Conservation (phyloP, 441 rosid genomes). For the Gossypium davidsonii region DNA sequence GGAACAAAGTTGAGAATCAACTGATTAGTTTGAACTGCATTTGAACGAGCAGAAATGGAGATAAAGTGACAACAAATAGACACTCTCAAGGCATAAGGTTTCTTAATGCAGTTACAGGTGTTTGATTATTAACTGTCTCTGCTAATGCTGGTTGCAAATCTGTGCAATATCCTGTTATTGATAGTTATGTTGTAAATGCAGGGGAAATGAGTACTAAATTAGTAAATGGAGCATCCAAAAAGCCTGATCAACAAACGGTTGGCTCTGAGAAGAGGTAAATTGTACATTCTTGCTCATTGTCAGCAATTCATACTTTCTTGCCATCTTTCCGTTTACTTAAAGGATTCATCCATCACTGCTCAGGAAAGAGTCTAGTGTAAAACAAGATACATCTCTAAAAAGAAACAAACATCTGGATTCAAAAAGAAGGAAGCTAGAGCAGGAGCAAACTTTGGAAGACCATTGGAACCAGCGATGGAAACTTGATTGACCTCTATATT, state of each 20-base stretch:
- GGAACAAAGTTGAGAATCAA: neutral
- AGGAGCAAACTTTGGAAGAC: constrained; percentile 22
- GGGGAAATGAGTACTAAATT: constrained; percentile 39
- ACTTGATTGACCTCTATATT: constrained; percentile 66
- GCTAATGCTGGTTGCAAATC: constrained; percentile 1
- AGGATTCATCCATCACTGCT: constrained; percentile 15
- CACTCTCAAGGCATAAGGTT: constrained; percentile 92
- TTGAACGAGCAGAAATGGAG: constrained; percentile 58
- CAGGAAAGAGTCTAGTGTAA: constrained; percentile 51
- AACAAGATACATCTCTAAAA: constrained; percentile 25
- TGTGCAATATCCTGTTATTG: neutral
- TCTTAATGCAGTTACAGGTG: constrained; percentile 82
- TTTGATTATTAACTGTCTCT: constrained; percentile 14
- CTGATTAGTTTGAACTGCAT: neutral
- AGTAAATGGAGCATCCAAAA: constrained; percentile 30
- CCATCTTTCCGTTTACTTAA: constrained; percentile 10
- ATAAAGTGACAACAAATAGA: constrained; percentile 76
- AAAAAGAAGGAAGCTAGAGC: constrained; percentile 47
- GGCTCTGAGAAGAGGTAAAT: constrained; percentile 56
- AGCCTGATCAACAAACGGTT: constrained; percentile 21
- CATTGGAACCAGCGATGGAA: constrained; percentile 28
- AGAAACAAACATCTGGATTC: constrained; percentile 26
- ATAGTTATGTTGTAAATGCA: constrained; percentile 21
- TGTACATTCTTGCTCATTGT: neutral
- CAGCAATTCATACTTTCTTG: neutral